phyloP scores from a whole-genome alignment of 495 filamentous ascomycete species.

The Astrocystis sublimbata region DNA sequence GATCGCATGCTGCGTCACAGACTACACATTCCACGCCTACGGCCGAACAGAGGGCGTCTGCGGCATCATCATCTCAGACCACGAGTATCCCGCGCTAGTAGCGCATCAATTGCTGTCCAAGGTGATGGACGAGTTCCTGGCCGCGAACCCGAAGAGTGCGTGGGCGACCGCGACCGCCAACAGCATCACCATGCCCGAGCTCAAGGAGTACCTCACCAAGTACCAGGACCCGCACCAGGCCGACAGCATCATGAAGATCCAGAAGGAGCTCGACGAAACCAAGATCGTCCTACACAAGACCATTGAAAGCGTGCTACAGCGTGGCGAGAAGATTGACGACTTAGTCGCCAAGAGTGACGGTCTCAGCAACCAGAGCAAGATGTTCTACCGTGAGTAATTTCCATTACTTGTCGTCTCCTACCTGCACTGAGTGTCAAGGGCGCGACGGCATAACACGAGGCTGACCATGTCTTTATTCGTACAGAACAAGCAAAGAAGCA shows the following conservation, averaged over 20 bases:
- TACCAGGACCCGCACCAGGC: conserved; percentile 89
- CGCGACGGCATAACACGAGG: neutral
- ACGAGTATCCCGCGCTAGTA: conserved; percentile 84
- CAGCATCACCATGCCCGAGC: conserved; percentile 62
- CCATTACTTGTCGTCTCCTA: neutral
- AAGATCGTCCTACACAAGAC: conserved; percentile 98
- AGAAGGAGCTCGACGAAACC: conserved; percentile 95
- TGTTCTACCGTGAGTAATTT: conserved; percentile 80
- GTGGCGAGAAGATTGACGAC: conserved; percentile 89
- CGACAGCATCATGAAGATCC: conserved; percentile 91
- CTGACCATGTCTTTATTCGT: neutral
- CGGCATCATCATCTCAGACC: conserved; percentile 85
- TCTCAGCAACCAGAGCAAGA: conserved; percentile 85
- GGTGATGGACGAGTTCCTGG: conserved; percentile 89
- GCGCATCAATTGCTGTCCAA: conserved; percentile 95
- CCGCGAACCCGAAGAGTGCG: conserved; percentile 68
- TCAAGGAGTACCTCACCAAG: conserved; percentile 81
- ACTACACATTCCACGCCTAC: conserved; percentile 88
- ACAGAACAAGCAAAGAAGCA: conserved; percentile 82
- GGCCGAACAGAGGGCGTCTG: conserved; percentile 82
- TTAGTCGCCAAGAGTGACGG: conserved; percentile 87
- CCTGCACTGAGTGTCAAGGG: neutral
- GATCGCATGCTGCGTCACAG: conserved; percentile 32
- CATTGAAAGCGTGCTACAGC: conserved; percentile 85
- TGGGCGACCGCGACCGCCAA: conserved; percentile 56